Evolutionary conservation across 306 rosid species (phyloP).

Genomic region (Vicia villosa): DNA sequence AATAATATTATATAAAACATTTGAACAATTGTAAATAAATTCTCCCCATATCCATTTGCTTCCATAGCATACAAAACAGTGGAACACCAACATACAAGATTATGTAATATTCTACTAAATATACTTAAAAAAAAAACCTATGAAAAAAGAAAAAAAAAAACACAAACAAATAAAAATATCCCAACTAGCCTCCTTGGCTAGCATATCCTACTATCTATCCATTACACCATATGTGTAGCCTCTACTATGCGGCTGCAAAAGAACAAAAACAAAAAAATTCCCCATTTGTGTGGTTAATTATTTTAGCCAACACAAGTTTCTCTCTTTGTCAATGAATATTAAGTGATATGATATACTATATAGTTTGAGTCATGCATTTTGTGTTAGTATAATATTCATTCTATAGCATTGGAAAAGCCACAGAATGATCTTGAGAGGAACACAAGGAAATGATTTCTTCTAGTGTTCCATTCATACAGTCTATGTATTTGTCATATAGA

Average conservation of each 20-base stretch:
- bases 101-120: conserved; percentile 11
- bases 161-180: not conserved
- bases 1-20: not conserved
- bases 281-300: conserved; percentile 50
- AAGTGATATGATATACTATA: conserved; percentile 16
- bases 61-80: conserved; percentile 1
- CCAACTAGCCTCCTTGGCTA: conserved; percentile 46
- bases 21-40: not conserved
- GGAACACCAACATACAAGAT: conserved; percentile 1
- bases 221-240: conserved; percentile 45
- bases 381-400: conserved; percentile 41
- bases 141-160: conserved; percentile 12
- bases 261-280: conserved; percentile 45
- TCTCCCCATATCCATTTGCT: conserved; percentile 1
- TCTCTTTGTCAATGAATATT: conserved; percentile 58
- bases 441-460: conserved; percentile 84
- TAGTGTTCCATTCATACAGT: conserved; percentile 66
- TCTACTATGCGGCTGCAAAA: conserved; percentile 37
- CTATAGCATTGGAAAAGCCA: conserved; percentile 57
- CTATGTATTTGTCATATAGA: conserved; percentile 58
- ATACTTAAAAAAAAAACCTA: conserved; percentile 6
- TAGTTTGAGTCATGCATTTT: conserved; percentile 26
- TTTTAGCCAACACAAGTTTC: conserved; percentile 52
- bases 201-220: conserved; percentile 40
- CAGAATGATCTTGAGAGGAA: conserved; percentile 60